These are phyloP conservation scores for Cyberlindnera euphorbiae DNA, from an alignment of 805 yeast genomes.

Conservation along the genomic window DNA sequence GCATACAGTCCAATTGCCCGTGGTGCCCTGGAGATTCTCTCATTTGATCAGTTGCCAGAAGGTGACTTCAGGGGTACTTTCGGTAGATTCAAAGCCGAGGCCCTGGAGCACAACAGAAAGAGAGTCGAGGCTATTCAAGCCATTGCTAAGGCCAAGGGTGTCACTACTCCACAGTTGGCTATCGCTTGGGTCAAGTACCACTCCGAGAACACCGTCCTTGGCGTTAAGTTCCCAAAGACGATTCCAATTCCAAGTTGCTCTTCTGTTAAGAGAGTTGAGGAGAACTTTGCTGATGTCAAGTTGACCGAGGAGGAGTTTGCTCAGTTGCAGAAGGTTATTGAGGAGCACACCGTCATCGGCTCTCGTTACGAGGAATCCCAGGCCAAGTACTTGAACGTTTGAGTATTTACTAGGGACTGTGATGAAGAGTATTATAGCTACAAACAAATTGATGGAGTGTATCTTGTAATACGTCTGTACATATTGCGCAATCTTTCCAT, in stretches of 20 bases:
- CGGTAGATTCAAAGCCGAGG: neutral
- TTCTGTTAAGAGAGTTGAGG: conserved; percentile 49
- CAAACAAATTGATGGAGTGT: too few relatives aligned
- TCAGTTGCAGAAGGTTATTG: neutral
- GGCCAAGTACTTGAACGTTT: conserved; percentile 1
- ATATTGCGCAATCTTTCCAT: too few relatives aligned
- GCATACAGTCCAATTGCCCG: conserved; percentile 35
- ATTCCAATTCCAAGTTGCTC: conserved; percentile 81
- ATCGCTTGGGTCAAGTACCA: conserved; percentile 55
- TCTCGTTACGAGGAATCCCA: neutral
- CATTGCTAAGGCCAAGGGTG: conserved; percentile 40
- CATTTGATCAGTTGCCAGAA: neutral
- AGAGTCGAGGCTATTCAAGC: conserved; percentile 30
- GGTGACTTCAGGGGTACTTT: neutral
- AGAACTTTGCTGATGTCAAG: conserved; percentile 44
- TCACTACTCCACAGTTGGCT: conserved; percentile 60
- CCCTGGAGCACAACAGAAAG: neutral
- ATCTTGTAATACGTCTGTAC: too few relatives aligned
- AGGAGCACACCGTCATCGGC: neutral
- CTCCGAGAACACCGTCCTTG: conserved; percentile 20
- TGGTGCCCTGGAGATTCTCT: neutral
- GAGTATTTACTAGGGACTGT: too few relatives aligned
- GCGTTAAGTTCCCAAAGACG: conserved; percentile 41
- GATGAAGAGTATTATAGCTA: too few relatives aligned
- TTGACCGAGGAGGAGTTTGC: conserved; percentile 51